Conservation (phyloP, 148 eudicot genomes). For the Diospyros kaki region DNA sequence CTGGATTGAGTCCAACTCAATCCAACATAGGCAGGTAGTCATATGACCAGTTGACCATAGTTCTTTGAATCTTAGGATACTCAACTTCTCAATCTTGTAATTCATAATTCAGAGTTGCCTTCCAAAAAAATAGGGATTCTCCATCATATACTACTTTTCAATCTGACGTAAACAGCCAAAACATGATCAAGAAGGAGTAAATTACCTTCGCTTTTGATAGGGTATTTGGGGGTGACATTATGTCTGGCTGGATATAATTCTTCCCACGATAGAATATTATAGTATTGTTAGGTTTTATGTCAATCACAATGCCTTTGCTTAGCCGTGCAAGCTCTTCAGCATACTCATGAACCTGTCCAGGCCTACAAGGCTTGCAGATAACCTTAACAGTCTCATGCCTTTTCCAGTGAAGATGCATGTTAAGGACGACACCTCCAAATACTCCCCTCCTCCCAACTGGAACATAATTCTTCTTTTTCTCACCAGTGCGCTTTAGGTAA, state of each 20-base stretch:
- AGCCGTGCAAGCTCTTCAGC: conserved; percentile 87
- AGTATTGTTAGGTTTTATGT: conserved; percentile 77
- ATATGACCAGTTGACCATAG: neutral
- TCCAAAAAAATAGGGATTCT: too few species aligned
- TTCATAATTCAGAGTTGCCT: neutral
- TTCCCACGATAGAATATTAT: conserved; percentile 91
- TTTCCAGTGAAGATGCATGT: conserved; percentile 99
- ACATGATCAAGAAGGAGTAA: conserved; percentile 9
- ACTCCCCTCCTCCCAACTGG: conserved; percentile 97
- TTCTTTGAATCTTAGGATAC: neutral
- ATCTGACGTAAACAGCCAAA: neutral
- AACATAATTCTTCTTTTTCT: conserved; percentile 94
- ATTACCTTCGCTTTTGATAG: conserved; percentile 86
- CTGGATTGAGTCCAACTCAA: conserved; percentile 3
- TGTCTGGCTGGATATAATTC: conserved; percentile 79
- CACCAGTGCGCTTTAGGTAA: conserved; percentile 90
- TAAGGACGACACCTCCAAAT: conserved; percentile 97
- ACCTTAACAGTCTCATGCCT: conserved; percentile 94
- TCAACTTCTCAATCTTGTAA: neutral
- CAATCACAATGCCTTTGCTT: conserved; percentile 88
- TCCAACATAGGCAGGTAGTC: neutral
- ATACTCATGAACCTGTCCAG: conserved; percentile 79
- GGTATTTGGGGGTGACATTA: conserved; percentile 93
- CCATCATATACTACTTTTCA: neutral
- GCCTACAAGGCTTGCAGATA: conserved; percentile 85